These are phyloP conservation scores for Cladosporium cucumerinum DNA, from an alignment of 2,329 filamentous ascomycete genomes.

Conservation along the genomic window DNA sequence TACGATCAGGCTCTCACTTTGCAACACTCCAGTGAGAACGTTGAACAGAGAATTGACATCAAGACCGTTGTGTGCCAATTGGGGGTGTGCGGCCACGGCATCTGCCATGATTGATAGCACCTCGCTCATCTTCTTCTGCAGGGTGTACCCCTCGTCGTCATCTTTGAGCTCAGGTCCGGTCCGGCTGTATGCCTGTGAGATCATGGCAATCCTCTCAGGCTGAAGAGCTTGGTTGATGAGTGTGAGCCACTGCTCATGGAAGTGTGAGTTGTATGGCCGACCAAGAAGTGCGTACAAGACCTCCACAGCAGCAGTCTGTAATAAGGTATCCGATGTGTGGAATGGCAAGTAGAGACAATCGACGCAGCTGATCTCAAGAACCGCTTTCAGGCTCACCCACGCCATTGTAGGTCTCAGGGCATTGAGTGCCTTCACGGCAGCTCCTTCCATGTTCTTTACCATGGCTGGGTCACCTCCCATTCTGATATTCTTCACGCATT, in stretches of 20 bases:
- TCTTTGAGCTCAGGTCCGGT: conserved; percentile 54
- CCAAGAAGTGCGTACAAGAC: conserved; percentile 38
- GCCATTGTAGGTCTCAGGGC: conserved; percentile 75
- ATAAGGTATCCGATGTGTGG: conserved; percentile 64
- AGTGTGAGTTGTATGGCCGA: conserved; percentile 58
- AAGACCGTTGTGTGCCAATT: conserved; percentile 57
- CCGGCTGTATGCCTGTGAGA: conserved; percentile 31
- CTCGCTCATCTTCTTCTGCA: conserved; percentile 92
- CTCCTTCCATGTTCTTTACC: conserved; percentile 48
- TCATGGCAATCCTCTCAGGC: conserved; percentile 30
- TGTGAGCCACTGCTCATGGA: conserved; percentile 53
- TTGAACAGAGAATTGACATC: conserved; percentile 74
- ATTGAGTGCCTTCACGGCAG: conserved; percentile 72
- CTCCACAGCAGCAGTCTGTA: conserved; percentile 63
- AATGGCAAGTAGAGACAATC: conserved; percentile 68
- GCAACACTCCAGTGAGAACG: conserved; percentile 74
- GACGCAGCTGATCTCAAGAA: conserved; percentile 68
- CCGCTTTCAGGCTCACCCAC: conserved; percentile 83
- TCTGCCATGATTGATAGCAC: conserved; percentile 82
- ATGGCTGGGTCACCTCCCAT: conserved; percentile 56
- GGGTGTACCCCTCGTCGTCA: conserved; percentile 86
- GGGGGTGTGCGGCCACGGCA: conserved; percentile 75
- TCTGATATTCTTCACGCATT: conserved; percentile 57
- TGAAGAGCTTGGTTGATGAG: conserved; percentile 30
- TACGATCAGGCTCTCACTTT: conserved; percentile 82